Conservation (phyloP, 2,329 filamentous ascomycete species). For the Sarocladiaceae sp. region DNA sequence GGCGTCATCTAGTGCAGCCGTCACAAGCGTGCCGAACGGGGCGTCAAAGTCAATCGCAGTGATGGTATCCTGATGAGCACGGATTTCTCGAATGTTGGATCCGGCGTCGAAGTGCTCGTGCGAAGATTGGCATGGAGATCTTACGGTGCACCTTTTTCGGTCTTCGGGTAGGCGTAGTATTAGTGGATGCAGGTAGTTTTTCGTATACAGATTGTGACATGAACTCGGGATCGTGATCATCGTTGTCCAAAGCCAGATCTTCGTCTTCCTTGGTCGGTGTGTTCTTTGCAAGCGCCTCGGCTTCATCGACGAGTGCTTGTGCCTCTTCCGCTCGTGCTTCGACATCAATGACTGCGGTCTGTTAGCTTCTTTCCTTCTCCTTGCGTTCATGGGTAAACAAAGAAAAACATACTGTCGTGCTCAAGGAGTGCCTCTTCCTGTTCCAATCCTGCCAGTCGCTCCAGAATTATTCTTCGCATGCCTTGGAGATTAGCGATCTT, state of each 20-base stretch:
- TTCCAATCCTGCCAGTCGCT: conserved; percentile 80
- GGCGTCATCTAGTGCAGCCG: conserved; percentile 86
- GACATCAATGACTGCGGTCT: conserved; percentile 53
- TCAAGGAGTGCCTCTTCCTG: conserved; percentile 88
- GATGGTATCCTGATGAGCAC: conserved; percentile 82
- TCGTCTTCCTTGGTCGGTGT: conserved; percentile 50
- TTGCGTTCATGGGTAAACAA: background rate
- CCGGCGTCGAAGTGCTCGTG: conserved; percentile 95
- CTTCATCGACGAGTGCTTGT: conserved; percentile 55
- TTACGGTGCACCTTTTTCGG: conserved; percentile 55
- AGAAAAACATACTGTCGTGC: conserved; percentile 75
- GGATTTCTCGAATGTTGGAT: conserved; percentile 80
- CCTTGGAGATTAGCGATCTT: conserved; percentile 91
- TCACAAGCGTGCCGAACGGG: conserved; percentile 95
- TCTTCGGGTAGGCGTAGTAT: conserved; percentile 44
- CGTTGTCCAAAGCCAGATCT: conserved; percentile 46
- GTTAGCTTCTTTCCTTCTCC: conserved; percentile 23
- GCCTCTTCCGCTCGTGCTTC: conserved; percentile 59
- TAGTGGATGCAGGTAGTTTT: conserved; percentile 65
- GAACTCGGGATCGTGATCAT: conserved; percentile 56
- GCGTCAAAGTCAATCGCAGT: conserved; percentile 93
- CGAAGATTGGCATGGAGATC: conserved; percentile 87
- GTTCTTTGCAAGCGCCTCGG: conserved; percentile 50
- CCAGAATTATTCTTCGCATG: conserved; percentile 89
- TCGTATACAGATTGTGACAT: conserved; percentile 99